Conservation (phyloP, 805 yeast species). For the Saccharomycopsis olivae region DNA sequence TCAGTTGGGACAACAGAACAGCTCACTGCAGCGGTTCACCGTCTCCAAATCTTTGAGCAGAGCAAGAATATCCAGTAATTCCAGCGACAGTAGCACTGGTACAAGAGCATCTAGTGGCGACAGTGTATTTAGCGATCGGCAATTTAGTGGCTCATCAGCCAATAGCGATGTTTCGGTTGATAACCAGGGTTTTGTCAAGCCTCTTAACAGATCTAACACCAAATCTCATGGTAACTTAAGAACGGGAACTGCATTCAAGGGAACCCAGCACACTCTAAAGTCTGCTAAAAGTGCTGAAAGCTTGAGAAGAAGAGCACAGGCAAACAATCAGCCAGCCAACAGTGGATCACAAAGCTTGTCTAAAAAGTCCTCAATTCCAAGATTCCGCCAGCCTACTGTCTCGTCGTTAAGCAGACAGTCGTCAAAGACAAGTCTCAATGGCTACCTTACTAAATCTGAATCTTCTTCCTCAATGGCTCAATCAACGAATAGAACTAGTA, state of each 20-base stretch:
- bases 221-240: neutral
- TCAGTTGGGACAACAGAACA: too few species aligned
- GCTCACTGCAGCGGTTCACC: too few species aligned
- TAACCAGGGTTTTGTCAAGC: slow-evolving; percentile 4
- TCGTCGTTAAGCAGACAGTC: slow-evolving; percentile 16
- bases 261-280: slow-evolving; percentile 1
- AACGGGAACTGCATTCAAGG: neutral
- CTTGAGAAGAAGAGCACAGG: neutral
- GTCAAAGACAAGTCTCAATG: slow-evolving; percentile 8
- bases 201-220: neutral
- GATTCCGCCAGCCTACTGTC: slow-evolving; percentile 14
- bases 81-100: neutral
- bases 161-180: neutral
- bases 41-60: slow-evolving; percentile 3
- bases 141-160: neutral
- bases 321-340: neutral
- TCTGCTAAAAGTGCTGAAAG: slow-evolving; percentile 6
- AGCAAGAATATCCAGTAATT: neutral
- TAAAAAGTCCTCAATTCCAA: slow-evolving; percentile 10
- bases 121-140: neutral
- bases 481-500: neutral
- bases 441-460: slow-evolving; percentile 1
- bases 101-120: neutral
- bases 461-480: slow-evolving; percentile 1
- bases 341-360: neutral